A percentile compares a stretch with the other conserved stretches of the same genome.
These are phyloP conservation scores for Baudoinia panamericana DNA, from an alignment of 495 filamentous ascomycete genomes.

Conservation along the genomic window DNA sequence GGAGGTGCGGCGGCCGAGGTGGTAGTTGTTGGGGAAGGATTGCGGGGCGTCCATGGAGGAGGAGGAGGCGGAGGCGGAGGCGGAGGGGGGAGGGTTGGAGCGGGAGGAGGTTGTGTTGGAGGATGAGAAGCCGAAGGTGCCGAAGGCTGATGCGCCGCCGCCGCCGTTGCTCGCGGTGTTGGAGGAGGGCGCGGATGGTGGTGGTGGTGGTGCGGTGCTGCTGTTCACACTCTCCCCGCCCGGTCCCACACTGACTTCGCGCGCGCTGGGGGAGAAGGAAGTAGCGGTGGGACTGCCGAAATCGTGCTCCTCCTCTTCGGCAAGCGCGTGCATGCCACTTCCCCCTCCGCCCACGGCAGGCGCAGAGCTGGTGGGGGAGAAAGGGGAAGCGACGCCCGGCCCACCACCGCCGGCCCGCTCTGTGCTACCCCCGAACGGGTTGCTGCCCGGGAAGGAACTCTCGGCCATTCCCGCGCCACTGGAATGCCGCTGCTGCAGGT, in stretches of 20 bases:
- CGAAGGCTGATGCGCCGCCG: constrained; percentile 24
- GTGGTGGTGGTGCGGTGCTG: constrained; percentile 2
- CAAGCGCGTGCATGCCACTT: constrained; percentile 38
- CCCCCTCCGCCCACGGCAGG: constrained; percentile 4
- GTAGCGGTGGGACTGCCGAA: constrained; percentile 45
- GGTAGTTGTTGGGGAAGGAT: constrained; percentile 84
- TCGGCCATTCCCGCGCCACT: constrained; percentile 39
- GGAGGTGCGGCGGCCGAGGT: constrained; percentile 82
- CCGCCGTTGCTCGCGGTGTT: constrained; percentile 1
- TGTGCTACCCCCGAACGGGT: constrained; percentile 39
- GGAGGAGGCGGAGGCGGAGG: constrained; percentile 10
- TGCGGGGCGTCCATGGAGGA: constrained; percentile 29
- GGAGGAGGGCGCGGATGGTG: no score
- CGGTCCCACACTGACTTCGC: constrained; percentile 23
- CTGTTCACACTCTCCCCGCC: constrained; percentile 13
- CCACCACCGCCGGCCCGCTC: neutral
- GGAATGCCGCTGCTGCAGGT: constrained; percentile 31
- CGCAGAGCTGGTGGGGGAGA: no score
- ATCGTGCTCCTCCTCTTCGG: constrained; percentile 51
- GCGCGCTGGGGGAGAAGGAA: constrained; percentile 33
- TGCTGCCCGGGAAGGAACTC: constrained; percentile 43
- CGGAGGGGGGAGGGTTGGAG: constrained; percentile 14
- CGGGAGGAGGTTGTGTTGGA: constrained; percentile 1
- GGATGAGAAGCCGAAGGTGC: constrained; percentile 25
- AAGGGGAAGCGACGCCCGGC: constrained; percentile 1